Percentiles rank a stretch among this genome's conserved stretches.
Conservation (phyloP, 805 yeast species). For the Pichia pseudocactophila region DNA sequence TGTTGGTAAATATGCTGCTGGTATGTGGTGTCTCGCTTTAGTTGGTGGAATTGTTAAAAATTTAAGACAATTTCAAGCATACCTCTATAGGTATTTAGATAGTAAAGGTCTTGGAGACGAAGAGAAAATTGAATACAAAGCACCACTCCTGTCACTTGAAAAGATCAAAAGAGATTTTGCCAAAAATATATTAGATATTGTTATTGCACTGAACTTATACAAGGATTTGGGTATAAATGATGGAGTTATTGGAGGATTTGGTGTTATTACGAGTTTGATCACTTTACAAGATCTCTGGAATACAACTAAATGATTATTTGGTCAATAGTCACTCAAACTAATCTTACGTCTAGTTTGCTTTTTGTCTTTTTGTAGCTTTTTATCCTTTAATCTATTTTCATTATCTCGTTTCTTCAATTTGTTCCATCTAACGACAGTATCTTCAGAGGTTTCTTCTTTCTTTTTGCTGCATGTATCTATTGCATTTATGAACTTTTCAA, state of each 20-base stretch:
- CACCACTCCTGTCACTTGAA: slow-evolving; percentile 33
- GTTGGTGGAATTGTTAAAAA: slow-evolving; percentile 54
- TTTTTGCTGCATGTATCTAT: slow-evolving; percentile 31
- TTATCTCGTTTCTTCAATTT: slow-evolving; percentile 20
- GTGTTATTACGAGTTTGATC: slow-evolving; percentile 69
- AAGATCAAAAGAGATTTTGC: slow-evolving; percentile 51
- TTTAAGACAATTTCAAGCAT: slow-evolving; percentile 41
- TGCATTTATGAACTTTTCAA: slow-evolving; percentile 34
- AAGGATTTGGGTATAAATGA: slow-evolving; percentile 56
- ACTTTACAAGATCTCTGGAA: slow-evolving; percentile 72
- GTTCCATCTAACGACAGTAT: slow-evolving; percentile 36
- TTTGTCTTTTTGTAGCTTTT: slow-evolving; percentile 19
- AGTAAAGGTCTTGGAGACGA: slow-evolving; percentile 17
- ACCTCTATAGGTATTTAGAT: slow-evolving; percentile 28
- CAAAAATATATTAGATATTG: slow-evolving; percentile 69
- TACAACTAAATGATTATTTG: slow-evolving; percentile 23
- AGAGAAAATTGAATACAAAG: slow-evolving; percentile 21
- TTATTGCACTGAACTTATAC: slow-evolving; percentile 67
- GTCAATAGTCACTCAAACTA: slow-evolving; percentile 12
- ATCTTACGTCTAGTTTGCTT: slow-evolving; percentile 17
- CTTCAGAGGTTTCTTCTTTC: slow-evolving; percentile 31
- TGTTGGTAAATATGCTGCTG: slow-evolving; percentile 49
- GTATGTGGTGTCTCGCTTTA: slow-evolving; percentile 73
- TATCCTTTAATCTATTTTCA: slow-evolving; percentile 16
- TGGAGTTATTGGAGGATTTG: slow-evolving; percentile 77